phyloP scores from a whole-genome alignment of 768 basidiomycete species.

The Exidia glandulosa region DNA sequence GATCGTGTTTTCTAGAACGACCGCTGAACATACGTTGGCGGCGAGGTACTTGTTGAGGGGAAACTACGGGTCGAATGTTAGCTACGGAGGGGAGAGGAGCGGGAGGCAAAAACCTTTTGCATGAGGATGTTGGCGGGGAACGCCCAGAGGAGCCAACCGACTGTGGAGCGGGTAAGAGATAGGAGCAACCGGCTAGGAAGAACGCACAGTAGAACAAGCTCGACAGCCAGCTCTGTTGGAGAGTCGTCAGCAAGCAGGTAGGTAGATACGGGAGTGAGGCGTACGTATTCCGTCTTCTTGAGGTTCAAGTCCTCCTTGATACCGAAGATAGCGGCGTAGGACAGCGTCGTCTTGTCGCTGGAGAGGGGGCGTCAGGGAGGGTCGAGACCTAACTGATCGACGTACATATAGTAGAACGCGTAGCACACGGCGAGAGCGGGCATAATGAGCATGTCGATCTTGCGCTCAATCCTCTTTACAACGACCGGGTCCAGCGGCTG shows the following conservation, averaged over 20 bases:
- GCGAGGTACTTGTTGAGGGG: slow-evolving; percentile 29
- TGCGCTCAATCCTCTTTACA: background rate
- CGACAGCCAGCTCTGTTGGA: slow-evolving; percentile 12
- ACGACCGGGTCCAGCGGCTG: background rate
- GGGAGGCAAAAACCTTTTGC: slow-evolving; percentile 14
- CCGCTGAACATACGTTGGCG: slow-evolving; percentile 18
- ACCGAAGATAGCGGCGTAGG: slow-evolving; percentile 21
- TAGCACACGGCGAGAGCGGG: slow-evolving; percentile 17
- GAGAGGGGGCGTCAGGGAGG: background rate
- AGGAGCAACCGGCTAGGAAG: background rate
- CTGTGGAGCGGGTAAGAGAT: background rate
- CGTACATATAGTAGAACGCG: slow-evolving; percentile 13
- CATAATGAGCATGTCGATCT: slow-evolving; percentile 9
- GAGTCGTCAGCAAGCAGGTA: background rate
- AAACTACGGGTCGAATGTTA: background rate
- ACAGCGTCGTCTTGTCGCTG: slow-evolving; percentile 21
- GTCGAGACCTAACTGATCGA: background rate
- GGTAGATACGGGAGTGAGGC: slow-evolving; percentile 19
- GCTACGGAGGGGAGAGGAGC: slow-evolving; percentile 1
- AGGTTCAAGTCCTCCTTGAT: slow-evolving; percentile 24
- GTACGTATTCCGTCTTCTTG: slow-evolving; percentile 20
- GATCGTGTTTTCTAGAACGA: background rate
- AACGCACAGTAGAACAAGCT: slow-evolving; percentile 24
- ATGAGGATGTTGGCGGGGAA: slow-evolving; percentile 31
- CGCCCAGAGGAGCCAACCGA: slow-evolving; percentile 30